Base-by-base conservation (phyloP, 257 asterid species). In the Solanum sitiens region DNA sequence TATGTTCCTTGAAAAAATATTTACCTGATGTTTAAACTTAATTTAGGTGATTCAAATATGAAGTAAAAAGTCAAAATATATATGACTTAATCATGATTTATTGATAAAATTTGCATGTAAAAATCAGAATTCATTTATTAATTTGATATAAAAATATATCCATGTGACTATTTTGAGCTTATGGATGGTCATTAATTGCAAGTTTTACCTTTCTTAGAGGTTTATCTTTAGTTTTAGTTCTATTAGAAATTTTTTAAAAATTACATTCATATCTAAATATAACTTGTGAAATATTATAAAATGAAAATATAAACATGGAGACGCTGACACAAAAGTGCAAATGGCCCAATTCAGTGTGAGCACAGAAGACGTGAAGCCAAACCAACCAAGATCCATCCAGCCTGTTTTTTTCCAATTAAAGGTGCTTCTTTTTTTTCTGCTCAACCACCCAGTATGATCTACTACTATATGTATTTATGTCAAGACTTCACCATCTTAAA, bases 381-480 rank as follows among this genome's bases (percentile, higher is more conserved):
- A 87, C 87, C 86, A 88, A 86, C 91, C 89, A 89, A 88, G 90
- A 90, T 87, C 83, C 87, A 77, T 87, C 86, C 91, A 87, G 86
- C 88, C 92, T 89, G 93, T 65, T 18, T 67, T 87, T 75, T 53
- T 18, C 63, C 56, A 67, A 71, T 84, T 76, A 72, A 63, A 33
- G 27, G 7, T 50, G 47, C 44, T 27, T 70, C 76, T 76, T 72
- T 86, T 37, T 74, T 86, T 37, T 82, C 86, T 30, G 86, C 90
- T 85, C 93, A 91, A 91, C 93, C 76, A 88, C 92, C 89, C 93
- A 71, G 40, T 79, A n/a, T 61, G 61, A 68, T 74, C 33, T 71
- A 4, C n/a, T 85, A 53, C 16, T 85, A 15, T 39, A 87, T 44
- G 33, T 40, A 63, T 79, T 23, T 79, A 87, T 42, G 30, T 32